Evolutionary conservation across 1,284 basidiomycete species (phyloP), one percentile per base, ranked within the genome.

Genomic region (Pisolithus thermaeus): DNA sequence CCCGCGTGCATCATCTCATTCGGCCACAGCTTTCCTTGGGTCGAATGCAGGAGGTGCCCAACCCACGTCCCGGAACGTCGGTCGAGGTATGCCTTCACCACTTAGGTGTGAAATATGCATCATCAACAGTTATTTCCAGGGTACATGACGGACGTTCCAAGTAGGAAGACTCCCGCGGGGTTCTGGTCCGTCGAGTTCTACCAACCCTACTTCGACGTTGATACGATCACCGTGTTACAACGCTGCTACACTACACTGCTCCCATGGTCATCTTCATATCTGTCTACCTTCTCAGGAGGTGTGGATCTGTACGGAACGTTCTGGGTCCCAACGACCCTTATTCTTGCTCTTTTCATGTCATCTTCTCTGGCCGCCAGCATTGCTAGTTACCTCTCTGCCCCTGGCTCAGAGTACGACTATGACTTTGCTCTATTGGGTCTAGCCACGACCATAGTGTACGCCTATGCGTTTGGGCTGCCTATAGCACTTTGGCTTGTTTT

Each of bases 261-360:
- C 20, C 89, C 88, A 7, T 74, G 73, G 45, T 77, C 75, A 18
- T 67, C 74, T 5, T 70, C 73, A 43, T 90, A 82, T 67, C 74
- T 81, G 47, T 74, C 81, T 12, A 74, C 72, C 22, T 78, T 88
- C 47, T 80, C 81, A 42, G 83, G 88, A 20, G 73, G 79, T 20
- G 73, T 75, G 11, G 88, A 91, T 61, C 79, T 91, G 41, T 91
- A 91, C 58, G 93, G 94, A 1, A 92, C 94, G 1, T 97, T 97
- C 73, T 97, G 94, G 94, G 90, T 92, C 0, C 79, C 95, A 46
- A 94, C 92, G 0, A 96, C 93, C 1, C 81, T 97, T 57, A 88
- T 96, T 47, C 91, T 97, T 63, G 78, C 85, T 1, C 81, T 97
- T 51, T 97, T 94, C 73, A 82, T 95, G 52, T 94, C 90, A 32